Percentiles rank a stretch among this genome's conserved stretches.
Evolutionary conservation across 306 rosid species (phyloP).

Genomic region (Spatholobus suberectus): DNA sequence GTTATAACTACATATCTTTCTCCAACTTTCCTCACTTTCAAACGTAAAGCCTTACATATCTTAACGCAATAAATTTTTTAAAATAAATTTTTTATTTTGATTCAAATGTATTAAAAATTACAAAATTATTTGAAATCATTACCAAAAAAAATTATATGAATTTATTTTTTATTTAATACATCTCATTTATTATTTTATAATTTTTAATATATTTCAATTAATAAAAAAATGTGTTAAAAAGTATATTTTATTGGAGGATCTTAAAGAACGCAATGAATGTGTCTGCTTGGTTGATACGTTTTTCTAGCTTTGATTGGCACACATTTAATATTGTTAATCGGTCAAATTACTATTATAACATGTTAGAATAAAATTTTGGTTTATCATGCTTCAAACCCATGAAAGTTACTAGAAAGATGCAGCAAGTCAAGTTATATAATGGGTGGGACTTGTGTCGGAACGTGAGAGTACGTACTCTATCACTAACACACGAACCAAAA

Average conservation of each 20-base stretch:
- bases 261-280: not conserved
- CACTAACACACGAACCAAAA: not conserved
- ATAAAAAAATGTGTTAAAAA: too few species aligned
- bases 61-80: too few species aligned
- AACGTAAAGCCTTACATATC: not conserved
- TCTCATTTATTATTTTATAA: not conserved
- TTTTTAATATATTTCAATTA: too few species aligned
- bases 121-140: not conserved
- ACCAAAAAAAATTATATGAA: too few species aligned
- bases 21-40: not conserved
- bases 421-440: not conserved
- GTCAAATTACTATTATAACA: conserved; percentile 11
- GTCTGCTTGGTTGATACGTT: not conserved
- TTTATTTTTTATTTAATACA: not conserved
- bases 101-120: not conserved
- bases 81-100: too few species aligned
- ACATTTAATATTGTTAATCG: not conserved
- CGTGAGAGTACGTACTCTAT: not conserved
- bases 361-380: not conserved
- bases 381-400: conserved; percentile 27
- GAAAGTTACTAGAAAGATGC: conserved; percentile 20
- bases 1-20: not conserved
- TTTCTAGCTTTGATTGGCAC: not conserved
- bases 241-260: not conserved
- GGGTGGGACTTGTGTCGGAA: not conserved